phyloP scores from a whole-genome alignment of 371 early-diverging fungal genomes.

The Mucor circinelloides region DNA sequence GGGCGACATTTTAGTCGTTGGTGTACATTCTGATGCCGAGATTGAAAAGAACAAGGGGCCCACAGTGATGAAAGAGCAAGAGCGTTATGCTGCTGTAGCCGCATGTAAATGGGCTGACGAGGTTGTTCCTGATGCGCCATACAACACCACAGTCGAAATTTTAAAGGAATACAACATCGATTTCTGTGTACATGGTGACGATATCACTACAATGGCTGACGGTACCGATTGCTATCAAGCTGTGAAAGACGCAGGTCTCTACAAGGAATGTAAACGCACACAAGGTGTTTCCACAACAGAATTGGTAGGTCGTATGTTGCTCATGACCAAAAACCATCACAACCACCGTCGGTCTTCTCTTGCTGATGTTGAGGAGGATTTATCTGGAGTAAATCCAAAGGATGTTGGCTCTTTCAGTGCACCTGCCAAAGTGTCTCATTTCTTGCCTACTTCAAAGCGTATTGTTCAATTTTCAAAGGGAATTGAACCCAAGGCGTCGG shows the following conservation, averaged over 20 bases:
- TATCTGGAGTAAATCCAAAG: constrained; percentile 63
- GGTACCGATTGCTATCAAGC: constrained; percentile 95
- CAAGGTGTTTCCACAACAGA: constrained; percentile 94
- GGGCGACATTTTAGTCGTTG: constrained; percentile 94
- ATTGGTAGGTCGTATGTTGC: constrained; percentile 94
- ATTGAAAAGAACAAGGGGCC: constrained; percentile 94
- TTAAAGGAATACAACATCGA: constrained; percentile 86
- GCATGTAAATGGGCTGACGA: constrained; percentile 98
- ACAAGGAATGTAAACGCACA: constrained; percentile 93
- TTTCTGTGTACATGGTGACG: constrained; percentile 96
- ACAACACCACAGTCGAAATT: constrained; percentile 83
- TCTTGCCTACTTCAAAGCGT: constrained; percentile 83
- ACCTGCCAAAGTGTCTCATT: constrained; percentile 72
- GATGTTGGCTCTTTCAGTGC: constrained; percentile 61
- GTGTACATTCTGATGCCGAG: constrained; percentile 94
- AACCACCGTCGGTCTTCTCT: constrained; percentile 51
- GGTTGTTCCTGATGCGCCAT: constrained; percentile 93
- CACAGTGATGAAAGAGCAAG: constrained; percentile 94
- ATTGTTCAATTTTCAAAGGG: constrained; percentile 90
- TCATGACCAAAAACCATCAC: constrained; percentile 90
- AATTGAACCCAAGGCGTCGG: constrained; percentile 66
- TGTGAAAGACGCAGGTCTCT: constrained; percentile 94
- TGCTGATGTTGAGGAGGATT: constrained; percentile 31
- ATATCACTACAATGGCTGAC: constrained; percentile 92
- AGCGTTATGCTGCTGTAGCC: constrained; percentile 91